These are phyloP conservation scores for Phytophthora cryptogea DNA, from an alignment of 352 stramenopile species.

Conservation along the genomic window DNA sequence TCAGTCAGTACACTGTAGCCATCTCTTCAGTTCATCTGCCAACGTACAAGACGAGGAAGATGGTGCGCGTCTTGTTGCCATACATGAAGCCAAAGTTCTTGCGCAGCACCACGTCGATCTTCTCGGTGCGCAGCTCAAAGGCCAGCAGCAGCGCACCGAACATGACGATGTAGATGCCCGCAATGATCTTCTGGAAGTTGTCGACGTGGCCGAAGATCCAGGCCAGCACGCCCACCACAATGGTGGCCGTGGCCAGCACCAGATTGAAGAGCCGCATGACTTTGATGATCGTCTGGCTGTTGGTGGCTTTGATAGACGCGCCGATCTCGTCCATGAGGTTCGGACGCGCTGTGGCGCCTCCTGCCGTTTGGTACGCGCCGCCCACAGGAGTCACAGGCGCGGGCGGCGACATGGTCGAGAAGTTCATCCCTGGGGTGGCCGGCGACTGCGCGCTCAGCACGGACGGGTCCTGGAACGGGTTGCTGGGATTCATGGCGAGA, in stretches of 20 bases:
- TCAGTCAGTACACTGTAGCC: background rate
- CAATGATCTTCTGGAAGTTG: conserved; percentile 83
- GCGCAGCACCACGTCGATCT: conserved; percentile 78
- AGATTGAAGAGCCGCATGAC: conserved; percentile 83
- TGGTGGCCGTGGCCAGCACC: conserved; percentile 71
- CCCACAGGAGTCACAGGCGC: conserved; percentile 38
- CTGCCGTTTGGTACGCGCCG: conserved; percentile 37
- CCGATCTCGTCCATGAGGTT: conserved; percentile 90
- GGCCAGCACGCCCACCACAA: conserved; percentile 68
- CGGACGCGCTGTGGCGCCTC: conserved; percentile 12
- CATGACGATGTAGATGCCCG: conserved; percentile 88
- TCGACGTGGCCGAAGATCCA: conserved; percentile 83
- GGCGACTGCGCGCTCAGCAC: conserved; percentile 44
- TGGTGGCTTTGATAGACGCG: conserved; percentile 81
- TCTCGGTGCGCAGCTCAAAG: conserved; percentile 87
- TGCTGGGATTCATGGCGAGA: conserved; percentile 35
- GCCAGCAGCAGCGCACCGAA: conserved; percentile 79
- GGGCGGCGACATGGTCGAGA: conserved; percentile 43
- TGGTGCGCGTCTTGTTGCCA: conserved; percentile 86
- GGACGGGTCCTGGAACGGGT: conserved; percentile 48
- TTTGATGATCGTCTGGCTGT: conserved; percentile 79
- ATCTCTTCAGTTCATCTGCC: background rate
- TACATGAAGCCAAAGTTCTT: conserved; percentile 92
- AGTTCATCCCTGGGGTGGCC: conserved; percentile 18
- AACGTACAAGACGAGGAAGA: conserved; percentile 88